Evolutionary conservation across 345 rosid genomes (phyloP).

Genomic region (Linum lewisii): DNA sequence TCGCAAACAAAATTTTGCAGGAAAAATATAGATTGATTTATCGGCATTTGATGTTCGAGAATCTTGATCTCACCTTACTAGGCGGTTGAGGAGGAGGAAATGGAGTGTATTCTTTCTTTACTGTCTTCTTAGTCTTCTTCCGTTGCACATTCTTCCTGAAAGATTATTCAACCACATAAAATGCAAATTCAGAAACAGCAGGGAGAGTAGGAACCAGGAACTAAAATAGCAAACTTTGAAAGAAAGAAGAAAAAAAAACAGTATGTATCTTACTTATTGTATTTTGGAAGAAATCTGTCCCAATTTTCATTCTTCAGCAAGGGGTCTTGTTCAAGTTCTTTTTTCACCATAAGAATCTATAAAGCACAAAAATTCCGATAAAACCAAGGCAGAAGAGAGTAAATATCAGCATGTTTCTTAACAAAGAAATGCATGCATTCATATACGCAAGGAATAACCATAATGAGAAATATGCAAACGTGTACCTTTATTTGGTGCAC

Average conservation of each 20-base stretch:
- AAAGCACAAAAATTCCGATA: background rate
- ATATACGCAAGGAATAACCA: background rate
- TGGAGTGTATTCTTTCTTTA: conserved; percentile 75
- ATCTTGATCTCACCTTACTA: conserved; percentile 76
- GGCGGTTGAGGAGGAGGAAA: conserved; percentile 87
- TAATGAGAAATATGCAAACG: conserved; percentile 1
- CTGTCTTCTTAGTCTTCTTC: conserved; percentile 65
- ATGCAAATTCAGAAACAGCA: background rate
- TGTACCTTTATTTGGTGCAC: conserved; percentile 73
- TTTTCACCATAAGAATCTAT: conserved; percentile 86
- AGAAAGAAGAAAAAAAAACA: background rate
- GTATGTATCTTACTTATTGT: conserved; percentile 49
- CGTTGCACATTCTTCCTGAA: conserved; percentile 68
- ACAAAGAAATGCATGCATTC: conserved; percentile 5
- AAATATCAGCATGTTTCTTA: conserved; percentile 6
- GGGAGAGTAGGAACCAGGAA: background rate
- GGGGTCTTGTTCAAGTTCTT: conserved; percentile 76
- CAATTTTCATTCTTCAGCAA: conserved; percentile 64
- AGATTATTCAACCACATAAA: conserved; percentile 12
- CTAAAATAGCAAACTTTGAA: background rate
- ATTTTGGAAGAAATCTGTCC: conserved; percentile 84
- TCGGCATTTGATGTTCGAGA: too few relatives aligned
- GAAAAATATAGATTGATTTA: too few relatives aligned
- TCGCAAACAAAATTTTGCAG: too few relatives aligned
- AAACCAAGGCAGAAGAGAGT: conserved; percentile 1